Conservation (phyloP, 1,139 yeast species). For the Geotrichum europaeum region DNA sequence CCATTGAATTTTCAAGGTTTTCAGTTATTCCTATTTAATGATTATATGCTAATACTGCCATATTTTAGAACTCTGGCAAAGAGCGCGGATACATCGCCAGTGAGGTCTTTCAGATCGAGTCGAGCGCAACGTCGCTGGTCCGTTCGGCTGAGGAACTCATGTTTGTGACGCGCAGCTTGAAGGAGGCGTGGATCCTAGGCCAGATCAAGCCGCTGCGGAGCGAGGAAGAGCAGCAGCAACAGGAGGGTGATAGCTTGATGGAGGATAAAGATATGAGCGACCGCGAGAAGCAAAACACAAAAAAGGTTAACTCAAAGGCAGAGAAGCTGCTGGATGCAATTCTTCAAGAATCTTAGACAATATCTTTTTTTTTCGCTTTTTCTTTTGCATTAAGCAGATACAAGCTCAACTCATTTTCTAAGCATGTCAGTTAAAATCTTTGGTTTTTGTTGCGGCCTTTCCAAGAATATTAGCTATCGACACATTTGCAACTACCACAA, state of each 20-base stretch:
- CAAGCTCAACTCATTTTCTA: neutral
- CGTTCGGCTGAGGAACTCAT: conserved; percentile 38
- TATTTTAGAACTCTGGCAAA: conserved; percentile 31
- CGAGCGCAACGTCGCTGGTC: conserved; percentile 33
- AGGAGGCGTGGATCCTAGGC: conserved; percentile 41
- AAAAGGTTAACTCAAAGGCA: conserved; percentile 16
- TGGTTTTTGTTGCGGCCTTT: no score
- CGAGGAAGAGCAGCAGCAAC: conserved; percentile 17
- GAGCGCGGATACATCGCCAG: conserved; percentile 32
- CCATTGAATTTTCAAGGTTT: neutral
- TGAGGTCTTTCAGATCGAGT: conserved; percentile 34
- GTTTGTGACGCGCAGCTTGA: conserved; percentile 36
- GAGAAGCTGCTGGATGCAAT: conserved; percentile 26
- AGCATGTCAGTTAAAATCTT: no score
- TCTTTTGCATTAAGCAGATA: neutral
- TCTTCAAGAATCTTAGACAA: conserved; percentile 18
- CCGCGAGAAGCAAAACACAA: conserved; percentile 1
- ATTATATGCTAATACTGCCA: neutral
- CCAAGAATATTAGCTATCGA: no score
- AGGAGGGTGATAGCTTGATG: conserved; percentile 6
- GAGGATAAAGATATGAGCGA: conserved; percentile 11
- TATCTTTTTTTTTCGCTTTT: neutral
- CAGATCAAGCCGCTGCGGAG: conserved; percentile 32
- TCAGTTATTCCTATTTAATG: neutral
- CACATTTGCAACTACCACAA: no score